Base-by-base conservation (phyloP, 345 rosid species). In the Salix udensis region DNA sequence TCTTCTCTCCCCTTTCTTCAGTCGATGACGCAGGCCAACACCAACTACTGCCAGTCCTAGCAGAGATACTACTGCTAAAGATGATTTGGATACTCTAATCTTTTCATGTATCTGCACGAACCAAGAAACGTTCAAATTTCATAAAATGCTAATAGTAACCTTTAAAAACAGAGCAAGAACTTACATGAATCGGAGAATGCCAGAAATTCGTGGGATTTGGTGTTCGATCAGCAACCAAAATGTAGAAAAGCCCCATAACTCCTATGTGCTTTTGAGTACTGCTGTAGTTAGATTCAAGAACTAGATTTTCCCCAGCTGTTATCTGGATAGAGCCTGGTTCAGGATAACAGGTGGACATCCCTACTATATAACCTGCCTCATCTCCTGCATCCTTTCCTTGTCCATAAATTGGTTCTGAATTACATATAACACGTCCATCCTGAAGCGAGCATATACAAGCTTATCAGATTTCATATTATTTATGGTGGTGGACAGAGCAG, bases 291-390 rank as follows among this genome's bases (percentile, higher is more conserved):
- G 91, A 86, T 78, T 91, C 96, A 76, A 95, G 40, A 67, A 81
- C 81, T 62, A 93, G 78, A n/a, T 82, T 88, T 80, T 95, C 97
- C 71, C 91, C 88, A 30, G 79, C 76, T 14, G 70, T 77, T 68
- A 95, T 85, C 88, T 81, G 88, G 72, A 91, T 81, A 5, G 88
- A 78, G 13, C 95, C 93, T 23, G 93, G 90, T 36, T 82, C 72
- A 44, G 94, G 97, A 81, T 91, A 91, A 85, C 96, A 95, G 34
- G 97, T 77, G 2, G 98, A 87, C 97, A 95, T 93, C 80, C 98
- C 98, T 26, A 95, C 97, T 21, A 95, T 78, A 61, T 93, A 93
- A 69, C 97, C 98, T 71, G 88, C 86, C 82, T 95, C 98, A 26
- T 95, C 87, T 74, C 98, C 98, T 15, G 89, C 88, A 83, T 91